Conservation (phyloP, 2,329 filamentous ascomycete species). For the Samsoniella hepiali region DNA sequence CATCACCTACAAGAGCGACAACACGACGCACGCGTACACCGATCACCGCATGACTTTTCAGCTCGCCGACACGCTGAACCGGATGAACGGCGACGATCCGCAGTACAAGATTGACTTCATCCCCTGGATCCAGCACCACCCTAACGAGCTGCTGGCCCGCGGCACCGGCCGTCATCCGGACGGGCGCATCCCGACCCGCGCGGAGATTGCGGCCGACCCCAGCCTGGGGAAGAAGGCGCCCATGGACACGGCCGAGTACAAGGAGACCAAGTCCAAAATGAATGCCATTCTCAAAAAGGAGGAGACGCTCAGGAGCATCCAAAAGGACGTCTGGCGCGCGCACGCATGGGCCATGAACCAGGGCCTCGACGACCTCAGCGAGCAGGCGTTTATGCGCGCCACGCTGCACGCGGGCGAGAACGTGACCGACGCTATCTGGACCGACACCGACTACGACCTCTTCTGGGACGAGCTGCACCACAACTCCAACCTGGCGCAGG, state of each 20-base stretch:
- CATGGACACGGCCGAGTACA: constrained; percentile 22
- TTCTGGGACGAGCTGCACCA: constrained; percentile 35
- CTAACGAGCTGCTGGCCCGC: constrained; percentile 27
- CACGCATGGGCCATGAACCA: constrained; percentile 30
- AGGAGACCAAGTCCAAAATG: constrained; percentile 26
- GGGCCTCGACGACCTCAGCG: constrained; percentile 30
- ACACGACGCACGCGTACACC: constrained; percentile 39
- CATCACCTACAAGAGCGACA: constrained; percentile 38
- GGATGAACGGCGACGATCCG: constrained; percentile 34
- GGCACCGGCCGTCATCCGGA: constrained; percentile 27
- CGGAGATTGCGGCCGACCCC: constrained; percentile 26
- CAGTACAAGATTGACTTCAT: constrained; percentile 39
- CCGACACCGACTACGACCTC: constrained; percentile 31
- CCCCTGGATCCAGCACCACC: constrained; percentile 37
- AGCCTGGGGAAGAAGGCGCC: constrained; percentile 17
- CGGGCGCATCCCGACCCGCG: constrained; percentile 26
- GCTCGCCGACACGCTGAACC: constrained; percentile 39
- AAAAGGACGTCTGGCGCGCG: constrained; percentile 28
- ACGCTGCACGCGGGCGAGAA: constrained; percentile 35
- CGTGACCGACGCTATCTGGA: constrained; percentile 34
- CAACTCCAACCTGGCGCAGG: constrained; percentile 32
- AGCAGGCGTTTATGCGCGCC: constrained; percentile 32
- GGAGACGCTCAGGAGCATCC: constrained; percentile 18
- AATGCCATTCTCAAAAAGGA: constrained; percentile 21
- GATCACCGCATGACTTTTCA: constrained; percentile 44